Conservation (phyloP, 495 filamentous ascomycete species). For the Aspergillus cavernicola region DNA sequence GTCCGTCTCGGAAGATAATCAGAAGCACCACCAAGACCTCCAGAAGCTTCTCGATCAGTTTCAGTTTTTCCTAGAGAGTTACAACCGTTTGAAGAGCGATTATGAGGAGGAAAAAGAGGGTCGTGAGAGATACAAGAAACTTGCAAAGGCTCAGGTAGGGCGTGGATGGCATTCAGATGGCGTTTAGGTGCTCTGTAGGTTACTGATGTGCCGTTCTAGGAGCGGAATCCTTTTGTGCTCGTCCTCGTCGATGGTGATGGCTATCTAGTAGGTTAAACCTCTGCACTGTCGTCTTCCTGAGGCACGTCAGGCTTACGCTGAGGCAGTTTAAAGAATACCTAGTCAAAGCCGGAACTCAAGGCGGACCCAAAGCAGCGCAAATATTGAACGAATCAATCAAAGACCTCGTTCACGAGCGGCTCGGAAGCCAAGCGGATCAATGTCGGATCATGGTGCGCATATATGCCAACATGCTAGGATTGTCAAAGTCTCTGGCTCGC, state of each 20-base stretch:
- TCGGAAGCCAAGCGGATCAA: slow-evolving; percentile 45
- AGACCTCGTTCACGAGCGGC: slow-evolving; percentile 39
- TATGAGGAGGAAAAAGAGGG: slow-evolving; percentile 55
- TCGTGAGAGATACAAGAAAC: slow-evolving; percentile 45
- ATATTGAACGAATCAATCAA: slow-evolving; percentile 49
- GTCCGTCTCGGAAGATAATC: slow-evolving; percentile 26
- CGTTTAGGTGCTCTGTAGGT: no score
- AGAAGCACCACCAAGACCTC: slow-evolving; percentile 35
- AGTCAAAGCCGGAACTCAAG: slow-evolving; percentile 48
- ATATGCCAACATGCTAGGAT: slow-evolving; percentile 53
- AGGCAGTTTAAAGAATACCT: slow-evolving; percentile 53
- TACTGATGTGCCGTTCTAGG: slow-evolving; percentile 22
- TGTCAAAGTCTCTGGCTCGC: slow-evolving; percentile 50
- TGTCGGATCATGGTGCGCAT: slow-evolving; percentile 60
- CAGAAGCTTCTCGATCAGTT: slow-evolving; percentile 38
- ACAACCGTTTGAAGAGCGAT: slow-evolving; percentile 52
- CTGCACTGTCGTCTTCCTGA: neutral
- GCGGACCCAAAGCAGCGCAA: slow-evolving; percentile 54
- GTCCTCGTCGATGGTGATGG: slow-evolving; percentile 61
- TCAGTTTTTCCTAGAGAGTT: slow-evolving; percentile 41
- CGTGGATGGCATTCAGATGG: neutral
- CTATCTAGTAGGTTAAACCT: slow-evolving; percentile 38
- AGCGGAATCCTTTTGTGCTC: slow-evolving; percentile 57
- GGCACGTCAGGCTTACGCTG: no score
- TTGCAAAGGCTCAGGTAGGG: slow-evolving; percentile 47